Conservation (phyloP, 2,329 filamentous ascomycete genomes). For the Hirsutella minnesotensis region DNA sequence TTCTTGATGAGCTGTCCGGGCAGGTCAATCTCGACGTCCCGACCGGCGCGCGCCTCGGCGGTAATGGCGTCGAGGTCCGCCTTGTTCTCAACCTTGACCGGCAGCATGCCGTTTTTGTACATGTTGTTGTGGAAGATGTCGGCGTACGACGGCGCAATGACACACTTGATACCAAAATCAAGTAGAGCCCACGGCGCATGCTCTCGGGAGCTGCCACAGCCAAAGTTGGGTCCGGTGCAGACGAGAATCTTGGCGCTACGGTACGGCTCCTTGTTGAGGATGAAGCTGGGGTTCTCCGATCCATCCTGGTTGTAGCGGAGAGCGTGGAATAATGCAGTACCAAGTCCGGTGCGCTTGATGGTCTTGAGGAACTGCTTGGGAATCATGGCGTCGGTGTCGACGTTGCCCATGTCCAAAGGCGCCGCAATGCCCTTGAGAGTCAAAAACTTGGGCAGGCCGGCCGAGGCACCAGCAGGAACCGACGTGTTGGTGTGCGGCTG, state of each 20-base stretch:
- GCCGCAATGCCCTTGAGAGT: conserved; percentile 78
- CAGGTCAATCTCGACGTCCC: conserved; percentile 82
- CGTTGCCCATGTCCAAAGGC: conserved; percentile 75
- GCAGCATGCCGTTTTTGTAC: conserved; percentile 99
- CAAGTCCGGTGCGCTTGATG: conserved; percentile 93
- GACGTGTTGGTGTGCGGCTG: conserved; percentile 52
- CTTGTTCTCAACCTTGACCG: conserved; percentile 61
- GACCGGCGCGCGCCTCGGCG: conserved; percentile 64
- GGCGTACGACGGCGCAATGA: conserved; percentile 72
- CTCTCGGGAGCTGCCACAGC: conserved; percentile 84
- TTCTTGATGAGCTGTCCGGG: conserved; percentile 74
- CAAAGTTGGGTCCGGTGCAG: conserved; percentile 86
- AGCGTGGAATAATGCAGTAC: conserved; percentile 74
- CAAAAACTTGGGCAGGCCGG: conserved; percentile 74
- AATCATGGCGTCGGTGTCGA: conserved; percentile 98
- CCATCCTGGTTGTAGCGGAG: conserved; percentile 68
- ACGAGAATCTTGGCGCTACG: conserved; percentile 78
- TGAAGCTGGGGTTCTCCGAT: conserved; percentile 65
- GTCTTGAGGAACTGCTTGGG: conserved; percentile 99
- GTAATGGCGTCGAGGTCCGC: conserved; percentile 58
- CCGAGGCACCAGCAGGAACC: conserved; percentile 23
- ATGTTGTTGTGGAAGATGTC: conserved; percentile 98
- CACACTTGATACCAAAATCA: conserved; percentile 89
- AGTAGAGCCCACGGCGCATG: conserved; percentile 95
- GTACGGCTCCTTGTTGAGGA: conserved; percentile 86